Evolutionary conservation across 1,139 yeast species (phyloP), one percentile per base, ranked within the genome.

Genomic region (Candida glucosophila): DNA sequence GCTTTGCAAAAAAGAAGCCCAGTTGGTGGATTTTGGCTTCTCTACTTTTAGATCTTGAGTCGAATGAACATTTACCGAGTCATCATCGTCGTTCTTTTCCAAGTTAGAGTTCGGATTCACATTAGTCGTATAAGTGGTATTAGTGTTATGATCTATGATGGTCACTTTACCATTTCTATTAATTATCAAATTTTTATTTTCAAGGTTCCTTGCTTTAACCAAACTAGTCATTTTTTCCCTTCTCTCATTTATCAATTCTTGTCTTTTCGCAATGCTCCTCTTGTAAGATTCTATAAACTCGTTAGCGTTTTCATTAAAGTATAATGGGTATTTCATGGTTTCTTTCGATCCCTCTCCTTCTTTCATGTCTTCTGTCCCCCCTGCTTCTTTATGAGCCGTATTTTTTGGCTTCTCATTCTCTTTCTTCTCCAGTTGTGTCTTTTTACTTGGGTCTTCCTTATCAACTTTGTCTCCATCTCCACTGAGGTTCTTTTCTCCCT

Each of bases 1-100:
- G 10, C 47, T 34, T 25, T 49, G 49, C 16, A 49, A 39, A 14
- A 49, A 34, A 10, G 54, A 40, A 6, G 55, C 55, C 55, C 55
- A 49, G 25, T 50, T 47, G n/a, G 41, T 15, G 9, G 26, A 12
- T 17, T 25, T 26, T 15, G 25, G 5, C 18, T 17, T n/a, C n/a
- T n/a, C n/a, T n/a, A n/a, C 25, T 8, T 23, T 12, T 11, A 11
- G 9, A 6, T 7, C 12, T 7, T 7, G 12, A 8, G 9, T 16
- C 18, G n/a, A n/a, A 16, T 8, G 18, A 16, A 16, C 18, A n/a
- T 10, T 10, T n/a, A 19, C 9, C 12, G 7, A 7, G 7, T 22
- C 23, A 22, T 16, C 23, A 17, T 25, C 27, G 20, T 28, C 25
- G 22, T 24, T 17, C 24, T 23, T 29, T 17, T 30, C 29, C 17